These are phyloP conservation scores for Stropharia rugosoannulata DNA, from an alignment of 768 basidiomycete genomes.

Conservation along the genomic window DNA sequence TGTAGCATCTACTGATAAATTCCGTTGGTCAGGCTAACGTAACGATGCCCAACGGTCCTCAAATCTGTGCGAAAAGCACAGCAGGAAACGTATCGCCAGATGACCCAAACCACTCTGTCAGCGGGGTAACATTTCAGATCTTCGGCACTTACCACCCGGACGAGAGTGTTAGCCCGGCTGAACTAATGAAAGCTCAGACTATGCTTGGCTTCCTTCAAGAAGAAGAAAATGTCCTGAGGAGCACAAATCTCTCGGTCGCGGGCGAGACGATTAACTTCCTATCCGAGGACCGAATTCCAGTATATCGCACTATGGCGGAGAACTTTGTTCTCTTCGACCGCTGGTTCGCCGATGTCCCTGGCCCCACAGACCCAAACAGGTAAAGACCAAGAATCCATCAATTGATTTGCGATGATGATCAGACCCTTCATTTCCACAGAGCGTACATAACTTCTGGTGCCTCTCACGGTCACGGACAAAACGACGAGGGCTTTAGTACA, in stretches of 20 bases:
- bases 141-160: constrained; percentile 23
- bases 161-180: constrained; percentile 10
- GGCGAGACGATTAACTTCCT: constrained; percentile 27
- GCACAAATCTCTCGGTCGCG: constrained; percentile 15
- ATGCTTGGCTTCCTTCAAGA: constrained; percentile 25
- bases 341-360: constrained; percentile 30
- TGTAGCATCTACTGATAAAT: background rate
- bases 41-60: constrained; percentile 11
- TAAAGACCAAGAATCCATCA: background rate
- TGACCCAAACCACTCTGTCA: constrained; percentile 25
- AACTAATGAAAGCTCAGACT: constrained; percentile 2
- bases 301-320: constrained; percentile 19
- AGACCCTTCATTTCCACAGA: background rate
- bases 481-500: constrained; percentile 22
- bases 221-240: constrained; percentile 19
- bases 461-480: constrained; percentile 26
- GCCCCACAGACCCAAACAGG: constrained; percentile 32
- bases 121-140: constrained; percentile 24
- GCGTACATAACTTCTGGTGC: constrained; percentile 25
- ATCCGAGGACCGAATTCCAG: constrained; percentile 20
- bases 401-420: background rate
- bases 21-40: constrained; percentile 9
- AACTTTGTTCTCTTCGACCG: constrained; percentile 28
- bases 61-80: constrained; percentile 18
- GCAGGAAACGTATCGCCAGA: constrained; percentile 20